Conservation (phyloP, 179 eudicot genomes). For the Camellia oleifera region DNA sequence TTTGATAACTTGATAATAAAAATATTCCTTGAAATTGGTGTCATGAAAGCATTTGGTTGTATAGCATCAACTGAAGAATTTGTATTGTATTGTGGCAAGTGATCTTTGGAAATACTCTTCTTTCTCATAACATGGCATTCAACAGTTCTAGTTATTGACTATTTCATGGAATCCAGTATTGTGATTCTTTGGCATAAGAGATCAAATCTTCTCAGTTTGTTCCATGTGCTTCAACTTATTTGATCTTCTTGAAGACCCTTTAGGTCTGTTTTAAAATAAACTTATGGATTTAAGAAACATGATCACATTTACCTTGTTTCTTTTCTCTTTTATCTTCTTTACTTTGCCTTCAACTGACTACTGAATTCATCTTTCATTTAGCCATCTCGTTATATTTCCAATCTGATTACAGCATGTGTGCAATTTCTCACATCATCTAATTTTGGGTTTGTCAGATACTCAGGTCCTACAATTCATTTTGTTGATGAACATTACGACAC, state of each 20-base stretch:
- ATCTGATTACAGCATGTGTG: too few relatives aligned
- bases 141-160: neutral
- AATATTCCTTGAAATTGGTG: neutral
- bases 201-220: neutral
- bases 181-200: neutral
- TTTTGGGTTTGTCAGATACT: conserved; percentile 41
- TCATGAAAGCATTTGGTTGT: neutral
- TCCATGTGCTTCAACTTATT: neutral
- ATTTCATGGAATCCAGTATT: neutral
- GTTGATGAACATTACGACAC: conserved; percentile 91
- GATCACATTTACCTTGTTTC: neutral
- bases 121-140: neutral
- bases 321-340: neutral
- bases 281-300: neutral
- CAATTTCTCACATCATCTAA: neutral
- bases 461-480: conserved; percentile 88
- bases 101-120: neutral
- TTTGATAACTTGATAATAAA: neutral
- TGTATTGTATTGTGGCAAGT: neutral
- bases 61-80: neutral
- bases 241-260: neutral
- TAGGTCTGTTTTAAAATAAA: neutral
- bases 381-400: neutral
- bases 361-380: neutral
- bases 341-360: too few relatives aligned